These are phyloP conservation scores for Eutypella sp. DNA, from an alignment of 2,329 filamentous ascomycete species.

Conservation along the genomic window DNA sequence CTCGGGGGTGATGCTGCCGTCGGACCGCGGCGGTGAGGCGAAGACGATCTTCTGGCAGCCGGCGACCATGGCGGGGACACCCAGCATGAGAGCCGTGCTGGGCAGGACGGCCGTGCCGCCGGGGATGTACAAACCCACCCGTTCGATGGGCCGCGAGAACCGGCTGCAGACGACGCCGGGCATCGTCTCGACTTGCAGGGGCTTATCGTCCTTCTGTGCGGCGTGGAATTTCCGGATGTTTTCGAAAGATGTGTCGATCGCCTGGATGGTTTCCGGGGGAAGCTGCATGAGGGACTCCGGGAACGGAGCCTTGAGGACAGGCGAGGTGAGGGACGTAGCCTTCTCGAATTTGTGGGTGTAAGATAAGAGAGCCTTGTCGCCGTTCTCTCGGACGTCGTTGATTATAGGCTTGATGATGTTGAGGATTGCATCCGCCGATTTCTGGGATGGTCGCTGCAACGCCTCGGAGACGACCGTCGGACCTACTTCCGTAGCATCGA, in stretches of 20 bases:
- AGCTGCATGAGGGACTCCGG: slow-evolving; percentile 80
- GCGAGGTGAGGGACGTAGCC: slow-evolving; percentile 82
- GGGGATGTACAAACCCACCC: slow-evolving; percentile 93
- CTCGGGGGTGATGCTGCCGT: slow-evolving; percentile 89
- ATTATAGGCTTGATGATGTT: slow-evolving; percentile 89
- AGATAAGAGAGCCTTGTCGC: slow-evolving; percentile 81
- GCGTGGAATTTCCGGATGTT: slow-evolving; percentile 94
- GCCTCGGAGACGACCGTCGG: slow-evolving; percentile 64
- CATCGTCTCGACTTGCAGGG: slow-evolving; percentile 91
- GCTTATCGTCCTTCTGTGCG: slow-evolving; percentile 79
- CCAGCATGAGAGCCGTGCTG: slow-evolving; percentile 95
- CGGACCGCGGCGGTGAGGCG: slow-evolving; percentile 82
- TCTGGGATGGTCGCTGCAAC: slow-evolving; percentile 85
- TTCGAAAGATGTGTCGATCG: slow-evolving; percentile 90
- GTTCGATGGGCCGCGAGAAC: slow-evolving; percentile 86
- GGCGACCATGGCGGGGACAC: slow-evolving; percentile 94
- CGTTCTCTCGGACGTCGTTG: slow-evolving; percentile 74
- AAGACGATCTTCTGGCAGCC: slow-evolving; percentile 94
- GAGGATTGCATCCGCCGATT: slow-evolving; percentile 90
- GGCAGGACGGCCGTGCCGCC: slow-evolving; percentile 96
- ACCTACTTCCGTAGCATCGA: slow-evolving; percentile 62
- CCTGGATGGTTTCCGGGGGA: slow-evolving; percentile 74
- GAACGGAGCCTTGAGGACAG: slow-evolving; percentile 87
- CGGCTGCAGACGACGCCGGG: slow-evolving; percentile 92
- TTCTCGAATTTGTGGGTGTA: slow-evolving; percentile 99